These are phyloP conservation scores for Eustoma russellianum DNA, from an alignment of 257 asterid species.

Conservation along the genomic window DNA sequence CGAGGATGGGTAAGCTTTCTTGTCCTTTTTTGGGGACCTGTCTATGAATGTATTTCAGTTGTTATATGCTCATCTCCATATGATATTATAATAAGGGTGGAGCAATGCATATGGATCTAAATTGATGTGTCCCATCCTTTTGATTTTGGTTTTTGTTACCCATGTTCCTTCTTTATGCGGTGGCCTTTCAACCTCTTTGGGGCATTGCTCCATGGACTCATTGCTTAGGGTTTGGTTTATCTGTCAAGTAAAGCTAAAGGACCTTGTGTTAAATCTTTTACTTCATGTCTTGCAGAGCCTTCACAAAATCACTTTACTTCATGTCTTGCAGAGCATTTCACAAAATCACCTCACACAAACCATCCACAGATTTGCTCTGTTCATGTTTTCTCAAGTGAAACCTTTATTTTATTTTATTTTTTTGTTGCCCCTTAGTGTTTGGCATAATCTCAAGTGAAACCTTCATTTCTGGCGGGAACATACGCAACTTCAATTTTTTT, in stretches of 20 bases:
- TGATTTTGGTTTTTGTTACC: too few species aligned
- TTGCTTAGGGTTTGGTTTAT: neutral
- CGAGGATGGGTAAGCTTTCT: slow-evolving; percentile 54
- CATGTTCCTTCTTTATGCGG: too few species aligned
- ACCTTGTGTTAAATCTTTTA: neutral
- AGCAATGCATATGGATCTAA: too few species aligned
- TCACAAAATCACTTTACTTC: neutral
- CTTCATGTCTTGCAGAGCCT: neutral
- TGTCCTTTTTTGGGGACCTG: neutral
- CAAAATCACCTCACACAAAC: neutral
- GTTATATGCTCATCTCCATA: too few species aligned
- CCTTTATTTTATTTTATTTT: too few species aligned
- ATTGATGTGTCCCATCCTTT: too few species aligned
- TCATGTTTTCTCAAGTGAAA: neutral
- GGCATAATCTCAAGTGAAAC: neutral
- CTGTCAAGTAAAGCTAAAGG: neutral
- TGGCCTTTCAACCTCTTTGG: too few species aligned
- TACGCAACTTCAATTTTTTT: too few species aligned
- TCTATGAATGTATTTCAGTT: neutral
- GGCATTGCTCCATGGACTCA: too few species aligned
- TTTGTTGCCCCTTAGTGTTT: too few species aligned
- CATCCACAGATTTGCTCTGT: neutral
- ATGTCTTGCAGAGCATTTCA: neutral
- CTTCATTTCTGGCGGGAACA: too few species aligned
- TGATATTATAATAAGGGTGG: too few species aligned